Evolutionary conservation across 129 eudicot species (phyloP).

Genomic region (Cynara cardunculus): DNA sequence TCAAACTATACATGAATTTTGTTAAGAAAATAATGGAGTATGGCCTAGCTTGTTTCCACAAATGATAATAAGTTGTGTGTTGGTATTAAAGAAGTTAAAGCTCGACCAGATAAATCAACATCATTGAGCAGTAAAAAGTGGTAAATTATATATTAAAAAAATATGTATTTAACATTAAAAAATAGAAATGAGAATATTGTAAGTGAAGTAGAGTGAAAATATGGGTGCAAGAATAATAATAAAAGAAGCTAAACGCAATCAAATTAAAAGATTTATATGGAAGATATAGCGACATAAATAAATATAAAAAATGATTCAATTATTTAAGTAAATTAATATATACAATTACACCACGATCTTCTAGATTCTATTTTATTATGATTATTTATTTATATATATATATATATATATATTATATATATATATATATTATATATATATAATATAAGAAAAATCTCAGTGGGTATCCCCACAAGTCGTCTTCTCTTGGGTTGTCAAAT

Average conservation of each 20-base stretch:
- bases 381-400: neutral
- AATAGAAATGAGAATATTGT: neutral
- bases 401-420: neutral
- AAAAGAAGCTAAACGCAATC: conserved; percentile 4
- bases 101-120: no score
- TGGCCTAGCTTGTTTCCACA: neutral
- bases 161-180: neutral
- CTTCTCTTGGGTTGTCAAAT: neutral
- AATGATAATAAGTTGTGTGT: neutral
- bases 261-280: conserved; percentile 13
- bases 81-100: no score
- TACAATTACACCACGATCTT: conserved; percentile 15
- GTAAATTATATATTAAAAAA: neutral
- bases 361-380: conserved; percentile 7
- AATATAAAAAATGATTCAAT: conserved; percentile 9
- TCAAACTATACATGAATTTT: no score
- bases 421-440: neutral
- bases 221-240: neutral
- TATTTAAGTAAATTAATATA: conserved; percentile 8
- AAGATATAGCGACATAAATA: conserved; percentile 1
- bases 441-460: conserved; percentile 6
- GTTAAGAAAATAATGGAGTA: neutral
- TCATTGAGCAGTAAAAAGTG: no score
- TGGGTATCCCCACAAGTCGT: conserved; percentile 24
- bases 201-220: neutral